phyloP scores from a whole-genome alignment of 1,284 basidiomycete species.

The Rhizopogon parksii region DNA sequence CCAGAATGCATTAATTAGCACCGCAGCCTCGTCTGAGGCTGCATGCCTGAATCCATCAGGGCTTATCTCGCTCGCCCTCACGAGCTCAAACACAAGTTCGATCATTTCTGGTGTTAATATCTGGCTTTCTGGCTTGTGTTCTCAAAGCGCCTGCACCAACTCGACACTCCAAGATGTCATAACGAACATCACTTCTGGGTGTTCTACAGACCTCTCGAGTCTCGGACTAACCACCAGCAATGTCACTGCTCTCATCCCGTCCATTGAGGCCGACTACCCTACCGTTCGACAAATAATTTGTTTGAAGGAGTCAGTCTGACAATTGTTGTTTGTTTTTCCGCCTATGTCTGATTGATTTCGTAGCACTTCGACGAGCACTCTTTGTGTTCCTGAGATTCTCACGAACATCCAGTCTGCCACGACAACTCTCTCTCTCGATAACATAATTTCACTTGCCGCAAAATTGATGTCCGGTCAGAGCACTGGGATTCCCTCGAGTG shows the following conservation, averaged over 20 bases:
- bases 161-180: conserved; percentile 40
- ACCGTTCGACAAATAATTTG: conserved; percentile 44
- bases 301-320: conserved; percentile 46
- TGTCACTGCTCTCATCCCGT: conserved; percentile 2
- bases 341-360: background rate
- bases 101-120: conserved; percentile 45
- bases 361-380: conserved; percentile 35
- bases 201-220: conserved; percentile 39
- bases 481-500: conserved; percentile 22
- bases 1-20: conserved; percentile 28
- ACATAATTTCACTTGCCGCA: conserved; percentile 14
- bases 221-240: conserved; percentile 19
- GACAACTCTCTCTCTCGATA: conserved; percentile 16
- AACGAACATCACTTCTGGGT: conserved; percentile 41
- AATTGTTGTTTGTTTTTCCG: background rate
- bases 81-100: conserved; percentile 33
- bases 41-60: conserved; percentile 47
- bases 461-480: conserved; percentile 7
- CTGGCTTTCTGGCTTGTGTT: conserved; percentile 55
- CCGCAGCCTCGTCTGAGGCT: conserved; percentile 41
- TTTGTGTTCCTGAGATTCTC: conserved; percentile 48
- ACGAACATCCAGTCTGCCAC: conserved; percentile 35
- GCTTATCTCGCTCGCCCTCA: conserved; percentile 37
- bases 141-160: conserved; percentile 49
- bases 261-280: conserved; percentile 42